A percentile compares a stretch with the other conserved stretches of the same genome.
Conservation (phyloP, 441 rosid genomes). For the Viola pubescens region DNA sequence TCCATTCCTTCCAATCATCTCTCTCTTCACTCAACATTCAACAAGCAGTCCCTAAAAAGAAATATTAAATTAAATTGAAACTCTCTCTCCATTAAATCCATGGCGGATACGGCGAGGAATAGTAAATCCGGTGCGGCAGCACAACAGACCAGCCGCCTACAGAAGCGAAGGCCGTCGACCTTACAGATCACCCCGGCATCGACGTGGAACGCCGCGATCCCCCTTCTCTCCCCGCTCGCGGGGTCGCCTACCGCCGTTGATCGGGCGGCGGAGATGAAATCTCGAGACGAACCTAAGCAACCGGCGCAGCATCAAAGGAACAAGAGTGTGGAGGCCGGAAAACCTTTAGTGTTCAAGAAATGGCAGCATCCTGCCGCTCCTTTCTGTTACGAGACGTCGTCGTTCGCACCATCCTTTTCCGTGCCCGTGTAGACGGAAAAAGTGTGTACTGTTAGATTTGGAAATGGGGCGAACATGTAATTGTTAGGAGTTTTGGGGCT, state of each 20-base stretch:
- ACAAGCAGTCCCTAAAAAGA: too few species aligned
- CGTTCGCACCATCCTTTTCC: constrained; percentile 38
- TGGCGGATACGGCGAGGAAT: constrained; percentile 33
- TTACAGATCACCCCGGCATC: constrained; percentile 43
- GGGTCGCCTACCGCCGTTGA: constrained; percentile 43
- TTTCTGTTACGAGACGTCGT: constrained; percentile 41
- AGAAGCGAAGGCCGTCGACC: constrained; percentile 71
- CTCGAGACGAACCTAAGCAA: constrained; percentile 22
- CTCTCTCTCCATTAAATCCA: neutral
- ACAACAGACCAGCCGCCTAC: constrained; percentile 60
- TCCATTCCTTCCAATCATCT: too few species aligned
- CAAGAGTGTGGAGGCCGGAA: constrained; percentile 22
- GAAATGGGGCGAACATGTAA: neutral
- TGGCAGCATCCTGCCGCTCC: constrained; percentile 98
- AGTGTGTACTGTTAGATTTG: too few species aligned
- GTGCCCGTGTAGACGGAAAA: constrained; percentile 39
- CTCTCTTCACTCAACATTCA: too few species aligned
- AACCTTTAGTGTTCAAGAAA: constrained; percentile 37
- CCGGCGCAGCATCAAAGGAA: constrained; percentile 17
- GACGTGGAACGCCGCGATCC: constrained; percentile 78
- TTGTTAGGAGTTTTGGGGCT: too few species aligned
- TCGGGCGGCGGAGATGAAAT: constrained; percentile 23
- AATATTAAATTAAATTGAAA: too few species aligned
- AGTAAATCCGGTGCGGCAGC: constrained; percentile 13
- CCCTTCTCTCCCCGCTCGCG: constrained; percentile 74